Percentiles rank a stretch among this genome's conserved stretches.
Evolutionary conservation across 192 early-diverging fungal genomes (phyloP).

Genomic region (Funneliformis geosporum): DNA sequence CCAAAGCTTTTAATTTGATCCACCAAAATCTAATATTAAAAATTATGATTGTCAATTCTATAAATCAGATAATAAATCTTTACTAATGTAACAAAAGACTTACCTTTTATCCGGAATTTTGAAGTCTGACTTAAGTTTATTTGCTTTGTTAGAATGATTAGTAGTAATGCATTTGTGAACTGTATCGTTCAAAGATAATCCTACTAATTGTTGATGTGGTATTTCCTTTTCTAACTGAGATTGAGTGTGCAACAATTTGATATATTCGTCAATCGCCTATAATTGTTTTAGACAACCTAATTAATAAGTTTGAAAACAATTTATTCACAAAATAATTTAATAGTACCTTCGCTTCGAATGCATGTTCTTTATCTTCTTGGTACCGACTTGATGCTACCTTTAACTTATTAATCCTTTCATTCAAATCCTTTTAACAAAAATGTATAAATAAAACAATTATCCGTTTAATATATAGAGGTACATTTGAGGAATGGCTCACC

Average conservation of each 20-base stretch:
- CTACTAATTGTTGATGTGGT: constrained; percentile 58
- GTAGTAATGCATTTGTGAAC: constrained; percentile 75
- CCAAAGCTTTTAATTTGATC: constrained; percentile 84
- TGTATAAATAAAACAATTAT: background rate
- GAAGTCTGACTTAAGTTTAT: constrained; percentile 81
- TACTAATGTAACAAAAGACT: background rate
- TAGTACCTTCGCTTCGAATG: constrained; percentile 73
- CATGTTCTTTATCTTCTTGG: constrained; percentile 65
- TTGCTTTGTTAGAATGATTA: constrained; percentile 71
- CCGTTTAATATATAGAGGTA: background rate
- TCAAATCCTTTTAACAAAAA: constrained; percentile 46
- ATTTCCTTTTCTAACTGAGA: constrained; percentile 72
- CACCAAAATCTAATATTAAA: constrained; percentile 71
- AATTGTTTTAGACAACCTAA: background rate
- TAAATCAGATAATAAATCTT: background rate
- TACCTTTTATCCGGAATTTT: constrained; percentile 83
- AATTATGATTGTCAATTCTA: background rate
- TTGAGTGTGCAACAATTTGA: constrained; percentile 76
- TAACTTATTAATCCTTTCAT: constrained; percentile 67
- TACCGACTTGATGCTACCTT: constrained; percentile 73
- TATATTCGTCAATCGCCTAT: constrained; percentile 78
- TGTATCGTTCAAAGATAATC: constrained; percentile 82
- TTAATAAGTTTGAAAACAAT: background rate
- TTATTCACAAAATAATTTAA: background rate
- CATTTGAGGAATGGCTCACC: constrained; percentile 29